Evolutionary conservation across 805 yeast species (phyloP).

Genomic region (Wickerhamomyces xylosicus): DNA sequence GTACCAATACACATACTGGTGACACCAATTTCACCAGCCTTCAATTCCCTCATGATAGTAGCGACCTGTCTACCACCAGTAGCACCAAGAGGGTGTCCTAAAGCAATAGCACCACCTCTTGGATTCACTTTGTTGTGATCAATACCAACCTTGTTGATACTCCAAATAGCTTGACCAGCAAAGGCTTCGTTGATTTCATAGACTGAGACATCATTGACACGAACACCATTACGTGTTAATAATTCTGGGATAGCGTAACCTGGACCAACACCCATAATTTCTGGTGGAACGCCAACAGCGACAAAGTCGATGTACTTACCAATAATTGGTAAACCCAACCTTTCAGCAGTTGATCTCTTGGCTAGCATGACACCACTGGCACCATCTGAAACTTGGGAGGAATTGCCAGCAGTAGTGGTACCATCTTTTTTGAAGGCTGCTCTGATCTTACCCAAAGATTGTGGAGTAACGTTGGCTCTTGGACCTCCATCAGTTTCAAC

Average conservation of each 20-base stretch:
- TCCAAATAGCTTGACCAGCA: slow-evolving; percentile 87
- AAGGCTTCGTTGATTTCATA: slow-evolving; percentile 95
- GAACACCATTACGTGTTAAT: slow-evolving; percentile 49
- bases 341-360: slow-evolving; percentile 77
- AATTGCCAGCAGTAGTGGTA: slow-evolving; percentile 89
- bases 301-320: slow-evolving; percentile 77
- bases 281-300: slow-evolving; percentile 91
- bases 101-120: slow-evolving; percentile 93
- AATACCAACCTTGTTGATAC: slow-evolving; percentile 54
- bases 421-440: slow-evolving; percentile 84
- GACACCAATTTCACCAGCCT: slow-evolving; percentile 76
- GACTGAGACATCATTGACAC: slow-evolving; percentile 55
- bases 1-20: slow-evolving; percentile 97
- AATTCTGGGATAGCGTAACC: slow-evolving; percentile 89
- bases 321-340: slow-evolving; percentile 56
- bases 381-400: slow-evolving; percentile 94
- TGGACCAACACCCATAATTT: slow-evolving; percentile 97
- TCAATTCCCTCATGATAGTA: slow-evolving; percentile 72
- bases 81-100: slow-evolving; percentile 90
- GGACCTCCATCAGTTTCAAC: slow-evolving; percentile 84
- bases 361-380: slow-evolving; percentile 84
- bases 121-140: slow-evolving; percentile 71
- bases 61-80: slow-evolving; percentile 93
- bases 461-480: slow-evolving; percentile 75
- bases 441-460: slow-evolving; percentile 59